These are phyloP conservation scores for Galeopsis tetrahit DNA, from an alignment of 257 asterid species.

Conservation along the genomic window DNA sequence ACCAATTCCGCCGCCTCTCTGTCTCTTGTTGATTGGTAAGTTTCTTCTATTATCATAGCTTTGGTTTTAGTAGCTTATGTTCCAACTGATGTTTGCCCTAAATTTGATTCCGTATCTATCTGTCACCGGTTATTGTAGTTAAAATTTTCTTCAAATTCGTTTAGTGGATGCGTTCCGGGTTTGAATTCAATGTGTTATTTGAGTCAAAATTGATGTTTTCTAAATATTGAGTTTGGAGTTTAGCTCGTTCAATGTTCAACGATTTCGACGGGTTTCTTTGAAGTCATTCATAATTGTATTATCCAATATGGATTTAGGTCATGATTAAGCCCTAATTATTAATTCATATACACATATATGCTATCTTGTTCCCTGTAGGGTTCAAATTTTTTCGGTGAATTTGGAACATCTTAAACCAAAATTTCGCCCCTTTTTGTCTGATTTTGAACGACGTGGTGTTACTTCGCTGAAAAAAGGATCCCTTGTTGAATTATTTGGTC, in stretches of 20 bases:
- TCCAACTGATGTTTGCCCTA: neutral
- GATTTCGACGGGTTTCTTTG: neutral
- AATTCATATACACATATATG: neutral
- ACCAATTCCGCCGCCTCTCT: slow-evolving; percentile 3
- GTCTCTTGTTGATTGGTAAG: neutral
- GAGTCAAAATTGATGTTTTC: neutral
- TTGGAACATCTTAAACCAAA: neutral
- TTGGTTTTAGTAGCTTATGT: neutral
- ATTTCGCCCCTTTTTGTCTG: neutral
- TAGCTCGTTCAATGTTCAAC: neutral
- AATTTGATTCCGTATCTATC: neutral
- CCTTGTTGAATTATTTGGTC: too few species aligned
- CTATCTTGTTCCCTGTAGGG: neutral
- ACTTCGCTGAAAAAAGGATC: neutral
- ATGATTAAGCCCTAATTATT: neutral
- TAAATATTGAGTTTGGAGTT: neutral
- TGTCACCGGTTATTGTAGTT: neutral
- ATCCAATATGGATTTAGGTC: neutral
- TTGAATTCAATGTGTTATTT: slow-evolving; percentile 3
- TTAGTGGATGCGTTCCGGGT: neutral
- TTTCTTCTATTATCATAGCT: neutral
- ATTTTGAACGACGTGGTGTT: neutral
- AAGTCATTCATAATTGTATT: slow-evolving; percentile 3
- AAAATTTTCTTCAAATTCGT: neutral
- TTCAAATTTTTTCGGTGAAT: slow-evolving; percentile 2